Evolutionary conservation across 208 protist species (phyloP).

Genomic region (Entamoeba dispar): DNA sequence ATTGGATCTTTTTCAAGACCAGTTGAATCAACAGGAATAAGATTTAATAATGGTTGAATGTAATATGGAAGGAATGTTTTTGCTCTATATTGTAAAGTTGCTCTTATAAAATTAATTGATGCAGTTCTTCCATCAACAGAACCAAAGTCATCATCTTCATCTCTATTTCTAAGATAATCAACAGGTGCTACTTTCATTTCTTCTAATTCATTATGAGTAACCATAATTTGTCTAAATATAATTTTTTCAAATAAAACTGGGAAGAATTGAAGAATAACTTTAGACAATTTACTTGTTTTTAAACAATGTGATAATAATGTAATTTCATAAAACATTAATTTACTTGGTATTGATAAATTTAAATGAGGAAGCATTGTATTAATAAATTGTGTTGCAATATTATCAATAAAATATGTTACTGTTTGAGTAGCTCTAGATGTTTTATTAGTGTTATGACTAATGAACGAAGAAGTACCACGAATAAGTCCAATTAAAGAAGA

Average conservation of each 20-base stretch:
- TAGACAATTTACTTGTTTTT: not conserved
- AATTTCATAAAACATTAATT: not conserved
- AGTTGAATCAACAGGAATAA: not conserved
- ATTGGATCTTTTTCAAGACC: not conserved
- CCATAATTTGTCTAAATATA: not conserved
- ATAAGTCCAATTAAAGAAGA: not conserved
- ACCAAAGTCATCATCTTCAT: not conserved
- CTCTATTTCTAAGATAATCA: not conserved
- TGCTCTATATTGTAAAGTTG: not conserved
- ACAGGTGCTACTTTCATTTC: not conserved
- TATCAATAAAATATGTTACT: not conserved
- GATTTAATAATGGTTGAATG: not conserved
- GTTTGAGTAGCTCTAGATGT: not conserved
- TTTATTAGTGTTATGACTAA: not conserved
- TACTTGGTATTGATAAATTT: not conserved
- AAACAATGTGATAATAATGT: not conserved
- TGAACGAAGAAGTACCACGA: not conserved
- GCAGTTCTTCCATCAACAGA: not conserved
- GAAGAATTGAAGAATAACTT: not conserved
- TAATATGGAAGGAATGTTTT: not conserved
- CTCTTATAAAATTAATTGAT: not conserved
- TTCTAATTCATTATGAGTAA: not conserved
- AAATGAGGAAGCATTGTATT: not conserved
- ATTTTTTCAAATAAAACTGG: not conserved
- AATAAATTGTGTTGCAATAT: not conserved